Base-by-base conservation (phyloP, 2,329 filamentous ascomycete genomes). In the Hysterium pulicare region DNA sequence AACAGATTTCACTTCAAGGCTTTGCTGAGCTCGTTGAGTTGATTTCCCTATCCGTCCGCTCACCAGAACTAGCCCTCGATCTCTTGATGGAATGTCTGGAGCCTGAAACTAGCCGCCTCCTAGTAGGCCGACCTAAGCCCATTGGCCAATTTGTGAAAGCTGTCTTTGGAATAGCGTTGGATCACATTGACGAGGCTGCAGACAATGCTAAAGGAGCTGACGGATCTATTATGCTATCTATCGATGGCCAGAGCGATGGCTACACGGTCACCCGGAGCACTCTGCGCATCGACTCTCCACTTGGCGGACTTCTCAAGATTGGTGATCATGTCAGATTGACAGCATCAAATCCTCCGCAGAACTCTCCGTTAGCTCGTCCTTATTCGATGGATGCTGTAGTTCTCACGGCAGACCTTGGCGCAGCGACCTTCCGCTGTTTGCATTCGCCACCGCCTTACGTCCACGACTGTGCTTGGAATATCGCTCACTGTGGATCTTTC, bases 301-400 rank as follows among this genome's bases (percentile, higher is more conserved):
- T 51, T 36, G 35, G 19, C 28, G 36, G 46, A 6, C 15, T 37
- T 9, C 53, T 57, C 24, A 53, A 48, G 26, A 38, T 45, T 39
- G 55, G 52, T 1, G 55, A 57, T 34, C 55, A 72, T 43, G 62
- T 71, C 23, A 57, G 59, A 15, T 53, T 72, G 10, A 61, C 55
- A 13, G 56, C 58, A 9, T 61, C 64, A 3, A 59, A 49, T 15
- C 41, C 52, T 5, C 68, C 68, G 5, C 42, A 48, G 7, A 71
- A 70, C 48, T 45, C 48, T 15, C 50, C 55, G 3, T 17, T 59
- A 1, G 49, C 48, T 2, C 57, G 44, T 3, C 54, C 47, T 0
- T 63, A 60, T 43, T 64, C 61, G 0, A 66, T 73, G 40, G 69
- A 72, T 45, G 70, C 64, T 0, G 32, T 72, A 1, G 68, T 72